Evolutionary conservation across 306 rosid species (phyloP), one percentile per base, ranked within the genome.

Genomic region (Cercis canadensis): DNA sequence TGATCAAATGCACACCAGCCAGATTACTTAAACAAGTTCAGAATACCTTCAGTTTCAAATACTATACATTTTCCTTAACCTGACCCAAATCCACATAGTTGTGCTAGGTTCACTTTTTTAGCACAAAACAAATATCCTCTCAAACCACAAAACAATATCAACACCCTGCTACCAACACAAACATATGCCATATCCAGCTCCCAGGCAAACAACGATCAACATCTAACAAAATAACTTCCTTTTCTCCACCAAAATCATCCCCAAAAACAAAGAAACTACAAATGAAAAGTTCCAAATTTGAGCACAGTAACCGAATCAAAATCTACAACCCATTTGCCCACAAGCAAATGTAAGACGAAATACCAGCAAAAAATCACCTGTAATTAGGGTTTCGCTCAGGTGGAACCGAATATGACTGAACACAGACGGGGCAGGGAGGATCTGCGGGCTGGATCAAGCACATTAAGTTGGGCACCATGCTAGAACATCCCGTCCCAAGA

Each of bases 401-500:
- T 1, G 91, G 91, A 24, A 78, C 8, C 5, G 91, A 84, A 59
- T 89, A 59, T 15, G 97, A 67, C 81, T 84, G 96, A 49, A 75
- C 46, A 60, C 99, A 94, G 51, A 94, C 89, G 67, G 80, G 8
- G 75, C 99, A 94, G 31, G 95, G 89, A 49, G 98, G 97, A 81
- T 91, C 76, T 36, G 97, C 76, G 5, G 97, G 95, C 63, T 74
- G 92, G 83, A 91, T 81, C 65, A 94, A 76, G 81, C 99, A 94
- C 86, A 67, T 67, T 58, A 84, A 45, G 68, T 86, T 83, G 69
- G 99, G 99, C 56, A 94, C 84, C 80, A 96, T 83, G 84, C 99
- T 81, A 1, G 99, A 94, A 51, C 96, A 89, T 2, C 99, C 99
- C 7, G 97, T 91, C 1, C 99, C 99, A 60, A 94, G 85, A 51